phyloP scores from a whole-genome alignment of 371 early-diverging fungal genomes.

The Mycotypha africana region DNA sequence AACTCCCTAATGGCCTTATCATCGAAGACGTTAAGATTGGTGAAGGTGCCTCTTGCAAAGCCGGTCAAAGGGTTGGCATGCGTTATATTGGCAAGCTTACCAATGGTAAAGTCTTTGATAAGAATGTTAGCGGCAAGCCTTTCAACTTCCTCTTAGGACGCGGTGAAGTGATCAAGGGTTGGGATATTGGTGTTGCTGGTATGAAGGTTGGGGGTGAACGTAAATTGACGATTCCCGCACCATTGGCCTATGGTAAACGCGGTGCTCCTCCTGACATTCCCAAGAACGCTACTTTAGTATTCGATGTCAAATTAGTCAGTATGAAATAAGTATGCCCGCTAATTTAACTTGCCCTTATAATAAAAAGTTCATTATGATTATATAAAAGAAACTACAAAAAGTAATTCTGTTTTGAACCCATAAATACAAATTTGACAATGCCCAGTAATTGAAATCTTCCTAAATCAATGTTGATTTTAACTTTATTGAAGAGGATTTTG shows the following conservation, averaged over 20 bases:
- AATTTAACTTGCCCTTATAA: no score
- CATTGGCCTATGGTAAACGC: slow-evolving; percentile 80
- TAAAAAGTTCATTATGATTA: background rate
- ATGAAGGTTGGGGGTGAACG: slow-evolving; percentile 92
- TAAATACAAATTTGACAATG: no score
- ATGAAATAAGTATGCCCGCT: slow-evolving; percentile 16
- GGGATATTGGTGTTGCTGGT: slow-evolving; percentile 86
- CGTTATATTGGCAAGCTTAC: slow-evolving; percentile 90
- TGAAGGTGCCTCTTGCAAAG: slow-evolving; percentile 70
- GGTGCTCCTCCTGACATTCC: slow-evolving; percentile 91
- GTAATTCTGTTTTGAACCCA: no score
- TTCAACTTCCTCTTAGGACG: slow-evolving; percentile 84
- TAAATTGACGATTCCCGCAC: slow-evolving; percentile 83
- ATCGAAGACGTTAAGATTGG: slow-evolving; percentile 82
- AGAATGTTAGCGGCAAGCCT: slow-evolving; percentile 86
- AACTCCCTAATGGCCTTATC: slow-evolving; percentile 69
- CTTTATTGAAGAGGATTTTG: no score
- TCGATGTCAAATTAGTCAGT: slow-evolving; percentile 60
- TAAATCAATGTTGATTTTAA: no score
- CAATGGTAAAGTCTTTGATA: slow-evolving; percentile 93
- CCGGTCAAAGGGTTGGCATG: slow-evolving; percentile 77
- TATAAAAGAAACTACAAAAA: no score
- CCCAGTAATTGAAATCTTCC: no score
- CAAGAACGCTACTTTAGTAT: slow-evolving; percentile 76
- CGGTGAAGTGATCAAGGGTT: slow-evolving; percentile 94